Conservation (phyloP, 805 yeast species). For the Candida incommunis region DNA sequence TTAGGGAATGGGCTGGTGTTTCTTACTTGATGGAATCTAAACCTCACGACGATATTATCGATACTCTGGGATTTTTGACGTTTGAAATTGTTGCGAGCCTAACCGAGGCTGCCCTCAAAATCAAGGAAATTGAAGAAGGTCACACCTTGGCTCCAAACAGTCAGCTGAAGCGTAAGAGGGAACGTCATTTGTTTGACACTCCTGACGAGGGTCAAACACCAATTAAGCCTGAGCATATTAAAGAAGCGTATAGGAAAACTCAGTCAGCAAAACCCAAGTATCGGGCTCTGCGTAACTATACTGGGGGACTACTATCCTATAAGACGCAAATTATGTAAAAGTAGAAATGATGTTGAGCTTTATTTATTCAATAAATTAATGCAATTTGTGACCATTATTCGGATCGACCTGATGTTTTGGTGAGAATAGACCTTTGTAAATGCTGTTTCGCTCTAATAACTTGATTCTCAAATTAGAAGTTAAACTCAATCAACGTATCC, state of each 20-base stretch:
- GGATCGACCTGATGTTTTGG: no score
- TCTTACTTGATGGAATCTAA: slow-evolving; percentile 71
- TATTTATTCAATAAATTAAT: no score
- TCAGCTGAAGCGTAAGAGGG: slow-evolving; percentile 30
- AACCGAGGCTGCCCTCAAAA: slow-evolving; percentile 79
- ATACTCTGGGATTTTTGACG: slow-evolving; percentile 86
- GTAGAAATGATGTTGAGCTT: no score
- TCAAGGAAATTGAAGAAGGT: slow-evolving; percentile 55
- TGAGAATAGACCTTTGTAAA: no score
- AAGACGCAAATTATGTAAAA: slow-evolving; percentile 36
- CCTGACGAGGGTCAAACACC: slow-evolving; percentile 79
- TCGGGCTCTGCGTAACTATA: slow-evolving; percentile 53
- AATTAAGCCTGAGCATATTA: slow-evolving; percentile 62
- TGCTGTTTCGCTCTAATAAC: no score
- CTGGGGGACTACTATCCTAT: slow-evolving; percentile 48
- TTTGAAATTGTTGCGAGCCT: slow-evolving; percentile 92
- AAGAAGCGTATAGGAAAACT: slow-evolving; percentile 77
- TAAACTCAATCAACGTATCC: no score
- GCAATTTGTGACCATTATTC: no score
- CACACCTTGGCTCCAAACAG: slow-evolving; percentile 20
- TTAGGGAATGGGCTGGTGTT: slow-evolving; percentile 93
- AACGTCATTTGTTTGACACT: slow-evolving; percentile 59
- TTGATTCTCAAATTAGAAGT: no score
- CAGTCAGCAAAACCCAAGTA: slow-evolving; percentile 46
- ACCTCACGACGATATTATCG: slow-evolving; percentile 93